Evolutionary conservation across 176 grass and related monocot species (phyloP).

Genomic region (Cenchrus fungigraminus): DNA sequence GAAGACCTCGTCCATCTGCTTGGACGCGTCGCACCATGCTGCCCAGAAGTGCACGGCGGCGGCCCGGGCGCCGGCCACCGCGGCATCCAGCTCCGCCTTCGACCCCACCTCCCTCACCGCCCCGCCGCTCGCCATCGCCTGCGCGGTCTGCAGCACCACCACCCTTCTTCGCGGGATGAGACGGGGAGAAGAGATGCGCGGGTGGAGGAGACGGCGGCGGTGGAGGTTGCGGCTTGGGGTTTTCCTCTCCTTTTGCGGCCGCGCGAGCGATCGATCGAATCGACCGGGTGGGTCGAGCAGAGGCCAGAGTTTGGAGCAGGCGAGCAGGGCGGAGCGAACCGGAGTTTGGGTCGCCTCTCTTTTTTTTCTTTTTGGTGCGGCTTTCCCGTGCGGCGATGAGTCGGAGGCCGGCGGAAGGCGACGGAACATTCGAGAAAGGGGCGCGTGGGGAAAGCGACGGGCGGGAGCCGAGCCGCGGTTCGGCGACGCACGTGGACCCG

Average conservation of each 20-base stretch:
- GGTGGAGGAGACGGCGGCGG: neutral
- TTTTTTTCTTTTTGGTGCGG: neutral
- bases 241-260: neutral
- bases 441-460: slow-evolving; percentile 7
- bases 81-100: slow-evolving; percentile 76
- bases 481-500: too few species aligned
- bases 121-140: slow-evolving; percentile 52
- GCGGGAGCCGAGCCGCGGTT: neutral
- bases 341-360: neutral
- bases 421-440: slow-evolving; percentile 66
- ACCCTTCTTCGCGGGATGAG: neutral
- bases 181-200: neutral
- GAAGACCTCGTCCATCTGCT: slow-evolving; percentile 99
- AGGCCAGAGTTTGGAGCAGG: neutral
- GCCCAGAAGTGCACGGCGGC: slow-evolving; percentile 95
- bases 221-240: slow-evolving; percentile 36
- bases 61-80: slow-evolving; percentile 46
- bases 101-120: slow-evolving; percentile 71
- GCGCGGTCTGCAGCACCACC: neutral
- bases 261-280: neutral
- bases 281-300: neutral
- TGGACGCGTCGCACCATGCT: slow-evolving; percentile 92
- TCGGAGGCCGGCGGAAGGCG: slow-evolving; percentile 25
- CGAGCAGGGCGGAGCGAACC: neutral
- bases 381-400: slow-evolving; percentile 36